Base-by-base conservation (phyloP, 164 flowering plant genomes). In the Saururus chinensis region DNA sequence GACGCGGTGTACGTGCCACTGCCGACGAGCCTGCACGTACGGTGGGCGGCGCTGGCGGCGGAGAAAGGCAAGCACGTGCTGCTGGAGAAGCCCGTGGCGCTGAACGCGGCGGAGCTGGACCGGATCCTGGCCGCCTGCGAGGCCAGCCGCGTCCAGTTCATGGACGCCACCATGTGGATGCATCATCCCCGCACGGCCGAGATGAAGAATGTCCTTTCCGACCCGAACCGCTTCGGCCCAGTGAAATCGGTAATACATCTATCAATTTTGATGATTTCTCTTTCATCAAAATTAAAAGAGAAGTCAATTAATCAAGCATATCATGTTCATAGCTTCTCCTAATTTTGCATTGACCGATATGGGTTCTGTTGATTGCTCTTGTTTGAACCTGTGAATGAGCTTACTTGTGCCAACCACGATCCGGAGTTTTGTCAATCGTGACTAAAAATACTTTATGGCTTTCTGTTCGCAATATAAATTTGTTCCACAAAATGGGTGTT, bases 111-210 rank as follows among this genome's bases (percentile, higher is more conserved):
- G 6, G 83, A 84, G 73, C 67, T 84, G 22, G 87, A 86, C 53
- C 26, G 0, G 68, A 86, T 86, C 30, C 10, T 75, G 19, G 71
- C 66, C 70, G 90, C 83, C 0, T 85, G 88, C 61, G 87, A 80
- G 14, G 58, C 69, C 14, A 80, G 71, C 41, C 84, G 88, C 0
- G 86, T 87, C 35, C 95, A 85, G 75, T 70, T 85, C 67, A 85
- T 87, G 95, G 95, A 87, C 66, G 82, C 78, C 0, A 87, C 95
- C 37, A 81, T 81, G 88, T 85, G 90, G 95, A 77, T 87, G 82
- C 95, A 87, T 64, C 75, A 84, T 51, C 90, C 88, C 19, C 57
- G 93, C 68, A 83, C 93, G 16, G 72, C 75, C 1, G 70, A 66
- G 72, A 84, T 87, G 89, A 65, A 24, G 57, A 81, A 81, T 40